Percentiles rank a stretch among this genome's conserved stretches.
Evolutionary conservation across 768 basidiomycete species (phyloP).

Genomic region (Pulveroboletus ravenelii): DNA sequence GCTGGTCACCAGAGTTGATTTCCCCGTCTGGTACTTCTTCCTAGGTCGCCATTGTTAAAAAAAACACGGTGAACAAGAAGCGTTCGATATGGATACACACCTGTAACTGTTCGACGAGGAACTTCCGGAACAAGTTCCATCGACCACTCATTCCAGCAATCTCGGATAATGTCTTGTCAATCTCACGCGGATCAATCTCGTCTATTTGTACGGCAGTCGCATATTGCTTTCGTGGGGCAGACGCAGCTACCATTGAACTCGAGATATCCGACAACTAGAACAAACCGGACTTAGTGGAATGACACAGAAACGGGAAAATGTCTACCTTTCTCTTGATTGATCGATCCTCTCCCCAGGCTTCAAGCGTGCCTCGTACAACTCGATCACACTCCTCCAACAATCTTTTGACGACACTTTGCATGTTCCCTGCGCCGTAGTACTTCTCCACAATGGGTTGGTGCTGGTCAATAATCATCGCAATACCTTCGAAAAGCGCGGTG

Average conservation of each 20-base stretch:
- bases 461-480: slow-evolving; percentile 95
- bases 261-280: slow-evolving; percentile 45
- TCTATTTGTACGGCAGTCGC: slow-evolving; percentile 40
- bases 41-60: slow-evolving; percentile 8
- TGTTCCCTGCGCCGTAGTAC: slow-evolving; percentile 89
- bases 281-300: background rate
- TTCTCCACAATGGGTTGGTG: slow-evolving; percentile 98
- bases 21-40: slow-evolving; percentile 13
- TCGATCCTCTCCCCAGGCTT: slow-evolving; percentile 91
- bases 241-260: slow-evolving; percentile 35
- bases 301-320: background rate
- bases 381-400: slow-evolving; percentile 85
- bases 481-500: slow-evolving; percentile 90
- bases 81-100: slow-evolving; percentile 34
- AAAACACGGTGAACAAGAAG: background rate
- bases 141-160: slow-evolving; percentile 84
- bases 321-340: slow-evolving; percentile 72
- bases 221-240: slow-evolving; percentile 31
- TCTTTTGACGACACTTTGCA: slow-evolving; percentile 70
- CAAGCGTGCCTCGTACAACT: slow-evolving; percentile 68
- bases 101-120: slow-evolving; percentile 68
- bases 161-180: slow-evolving; percentile 88
- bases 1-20: slow-evolving; percentile 1
- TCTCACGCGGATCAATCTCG: slow-evolving; percentile 79
- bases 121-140: slow-evolving; percentile 89